Base-by-base conservation (phyloP, 768 basidiomycete genomes). In the Ramaria sp. region DNA sequence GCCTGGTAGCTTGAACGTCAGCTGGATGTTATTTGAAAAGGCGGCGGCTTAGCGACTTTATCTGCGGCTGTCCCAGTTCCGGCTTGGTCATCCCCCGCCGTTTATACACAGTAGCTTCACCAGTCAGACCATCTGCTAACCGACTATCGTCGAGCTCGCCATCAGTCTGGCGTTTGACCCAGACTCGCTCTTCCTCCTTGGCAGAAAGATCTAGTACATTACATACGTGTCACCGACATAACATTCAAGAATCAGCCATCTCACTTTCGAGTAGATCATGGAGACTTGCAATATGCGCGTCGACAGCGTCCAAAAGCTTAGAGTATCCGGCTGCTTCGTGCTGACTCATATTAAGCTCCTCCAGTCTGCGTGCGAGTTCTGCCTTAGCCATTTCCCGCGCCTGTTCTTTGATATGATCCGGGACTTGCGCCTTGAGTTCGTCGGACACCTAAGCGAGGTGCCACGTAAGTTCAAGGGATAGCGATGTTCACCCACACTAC, bases 141-240 rank as follows among this genome's bases (percentile, higher is more conserved):
- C 83, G 74, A 57, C 73, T 80, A 63, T 84, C 82, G 60, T 86
- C 83, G 4, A 86, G 72, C 61, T 86, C 83, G 38, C 83, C 83
- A 62, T 86, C 83, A 1, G 79, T 83, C 67, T 84, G 83, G 1
- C 83, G 77, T 63, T 84, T 86, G 15, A 84, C 70, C 83, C 83
- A 86, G 1, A 86, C 77, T 12, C 83, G 77, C 60, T 84, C 83
- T 62, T 84, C 83, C 61, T 84, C 83, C 58, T 78, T 82, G 0
- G 83, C 81, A 13, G 82, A 75, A 19, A 86, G 75, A 64, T 84
- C 83, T 84, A 43, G 17, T 9, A 42, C n/a, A 43, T 43, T 5
- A 2, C 9, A 9, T n/a, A 19, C 10, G 17, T 10, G 9, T 43
- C 17, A 43, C 42, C n/a, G 9, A 7, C 42, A n/a, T 7, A 17